Evolutionary conservation across 2,329 filamentous ascomycete genomes (phyloP), one percentile per base, ranked within the genome.

Genomic region (Sporothrix dimorphospora): DNA sequence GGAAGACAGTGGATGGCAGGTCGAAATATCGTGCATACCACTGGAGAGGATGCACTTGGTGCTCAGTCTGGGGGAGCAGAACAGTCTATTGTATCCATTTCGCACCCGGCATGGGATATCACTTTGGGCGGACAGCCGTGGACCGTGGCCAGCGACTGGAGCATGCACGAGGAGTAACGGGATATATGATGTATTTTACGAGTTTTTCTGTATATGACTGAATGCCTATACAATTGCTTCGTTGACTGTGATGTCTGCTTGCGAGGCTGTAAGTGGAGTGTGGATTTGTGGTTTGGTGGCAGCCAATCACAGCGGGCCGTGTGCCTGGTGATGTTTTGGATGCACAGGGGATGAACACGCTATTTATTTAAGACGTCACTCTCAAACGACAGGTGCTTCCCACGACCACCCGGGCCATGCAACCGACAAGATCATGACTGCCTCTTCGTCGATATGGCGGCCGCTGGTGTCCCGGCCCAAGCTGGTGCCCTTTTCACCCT

Each of bases 41-140:
- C 5, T 34, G 40, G 12, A 16, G 19, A 21, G n/a, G 19, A 21
- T 11, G n/a, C 38, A n/a, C 12, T 27, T 4, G 24, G 14, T 14
- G 19, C 14, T 9, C n/a, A 1, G 12, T 27, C 38, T 3, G 11
- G 7, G 45, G 14, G 21, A 11, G 80, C 80, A 21, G 19, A 14
- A 14, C 38, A 24, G 21, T 27, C 16, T 71, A 73, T 9, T 49
- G 75, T 84, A 1, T 76, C 78, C 1, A 76, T 83, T 57, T 65
- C 47, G 24, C 75, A 74, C 34, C 77, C 77, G 1, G 65, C 73
- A 14, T 78, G 77, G 77, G 74, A 76, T 16, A 63, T 76, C 2
- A 69, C 51, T 5, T 14, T 78, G 4, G 72, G 55, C 14, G 75
- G 71, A 0, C 70, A 74, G 61, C 14, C 59, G n/a, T 78, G 77